phyloP scores from a whole-genome alignment of 140 eudicot species.

The Senecio squalidus region DNA sequence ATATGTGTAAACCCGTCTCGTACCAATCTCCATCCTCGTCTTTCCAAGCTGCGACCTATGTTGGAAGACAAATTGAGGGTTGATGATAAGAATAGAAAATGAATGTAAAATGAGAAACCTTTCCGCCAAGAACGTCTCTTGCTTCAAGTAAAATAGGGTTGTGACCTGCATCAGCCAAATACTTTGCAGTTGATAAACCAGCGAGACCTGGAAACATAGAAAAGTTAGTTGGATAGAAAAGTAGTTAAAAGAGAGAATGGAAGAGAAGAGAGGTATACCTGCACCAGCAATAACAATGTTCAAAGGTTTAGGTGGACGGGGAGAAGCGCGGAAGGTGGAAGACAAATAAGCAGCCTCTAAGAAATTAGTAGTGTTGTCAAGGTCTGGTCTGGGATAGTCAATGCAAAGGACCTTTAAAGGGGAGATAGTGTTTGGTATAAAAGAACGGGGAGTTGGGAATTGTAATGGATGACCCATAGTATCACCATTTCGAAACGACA shows the following conservation, averaged over 20 bases:
- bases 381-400: constrained; percentile 97
- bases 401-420: constrained; percentile 72
- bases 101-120: constrained; percentile 2
- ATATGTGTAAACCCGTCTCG: constrained; percentile 96
- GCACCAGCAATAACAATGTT: constrained; percentile 91
- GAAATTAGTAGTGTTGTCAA: constrained; percentile 74
- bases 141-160: constrained; percentile 86
- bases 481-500: constrained; percentile 40
- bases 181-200: constrained; percentile 95
- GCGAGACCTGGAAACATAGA: constrained; percentile 65
- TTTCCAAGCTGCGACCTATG: constrained; percentile 97
- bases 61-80: background rate
- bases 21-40: constrained; percentile 99
- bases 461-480: constrained; percentile 38
- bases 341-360: constrained; percentile 93
- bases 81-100: background rate
- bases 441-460: constrained; percentile 25
- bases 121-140: constrained; percentile 98
- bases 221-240: constrained; percentile 7
- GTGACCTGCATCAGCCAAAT: constrained; percentile 98
- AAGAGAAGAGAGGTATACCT: constrained; percentile 31
- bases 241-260: background rate
- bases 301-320: constrained; percentile 81
- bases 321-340: constrained; percentile 54
- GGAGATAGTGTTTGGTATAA: background rate